Evolutionary conservation across 78 protist genomes (phyloP), one percentile per base, ranked within the genome.

Genomic region (Guillardia theta): DNA sequence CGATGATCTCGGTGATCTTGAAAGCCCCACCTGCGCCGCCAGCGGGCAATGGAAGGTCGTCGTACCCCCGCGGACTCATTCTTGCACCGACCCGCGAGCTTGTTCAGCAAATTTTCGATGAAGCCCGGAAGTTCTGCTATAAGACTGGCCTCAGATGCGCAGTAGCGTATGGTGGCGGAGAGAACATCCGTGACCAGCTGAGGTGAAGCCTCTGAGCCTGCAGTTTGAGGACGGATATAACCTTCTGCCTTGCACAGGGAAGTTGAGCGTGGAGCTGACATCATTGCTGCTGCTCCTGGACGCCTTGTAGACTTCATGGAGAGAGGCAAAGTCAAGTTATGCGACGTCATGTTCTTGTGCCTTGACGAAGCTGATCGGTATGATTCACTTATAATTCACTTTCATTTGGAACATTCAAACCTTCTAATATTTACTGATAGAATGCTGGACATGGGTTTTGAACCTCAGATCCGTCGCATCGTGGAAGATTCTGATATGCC

Each of bases 321-420:
- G 62, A 96, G 99, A 21, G 98, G 98, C 46, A 39, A 77, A 53
- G 97, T 70, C 41, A 70, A 70, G 41, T 43, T 70, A 24, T 21
- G 43, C n/a, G 62, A 88, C 70, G 15, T 58, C 37, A 21, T 19
- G 41, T 46, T 64, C 94, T 92, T 99, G 48, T 94, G 97, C 3
- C 96, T 98, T 39, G 99, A 99, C 94, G 99, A 99, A 96, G 99
- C 99, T 24, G 99, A 99, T 43, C n/a, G n/a, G n/a, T n/a, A n/a
- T n/a, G n/a, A n/a, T n/a, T n/a, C n/a, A n/a, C n/a, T n/a, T n/a
- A n/a, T n/a, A n/a, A n/a, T n/a, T n/a, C n/a, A n/a, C n/a, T n/a
- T n/a, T n/a, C n/a, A n/a, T n/a, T n/a, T n/a, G n/a, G n/a, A n/a
- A n/a, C n/a, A n/a, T n/a, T n/a, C n/a, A n/a, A n/a, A n/a, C n/a